Percentiles rank a stretch among this genome's conserved stretches.
Evolutionary conservation across 2,329 filamentous ascomycete species (phyloP).

Genomic region (Talaromyces rugulosus): DNA sequence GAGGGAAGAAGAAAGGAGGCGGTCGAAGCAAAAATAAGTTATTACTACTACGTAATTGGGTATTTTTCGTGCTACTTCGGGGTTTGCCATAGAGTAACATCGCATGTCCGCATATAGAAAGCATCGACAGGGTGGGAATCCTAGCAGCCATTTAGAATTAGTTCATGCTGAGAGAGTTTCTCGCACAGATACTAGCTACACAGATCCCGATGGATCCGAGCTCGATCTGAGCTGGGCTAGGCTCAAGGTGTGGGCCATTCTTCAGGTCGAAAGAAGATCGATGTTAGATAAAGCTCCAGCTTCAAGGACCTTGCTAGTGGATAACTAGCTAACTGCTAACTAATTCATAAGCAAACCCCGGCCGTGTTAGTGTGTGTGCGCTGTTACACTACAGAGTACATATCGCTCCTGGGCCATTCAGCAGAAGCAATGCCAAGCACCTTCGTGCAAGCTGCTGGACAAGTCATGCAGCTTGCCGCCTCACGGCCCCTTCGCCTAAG

Average conservation of each 20-base stretch:
- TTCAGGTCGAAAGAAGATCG: neutral
- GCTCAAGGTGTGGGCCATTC: neutral
- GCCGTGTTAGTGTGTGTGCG: neutral
- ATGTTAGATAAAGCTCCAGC: neutral
- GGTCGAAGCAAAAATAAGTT: neutral
- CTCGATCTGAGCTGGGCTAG: neutral
- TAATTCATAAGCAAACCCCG: neutral
- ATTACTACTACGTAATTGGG: neutral
- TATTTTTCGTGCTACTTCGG: neutral
- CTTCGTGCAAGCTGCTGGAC: neutral
- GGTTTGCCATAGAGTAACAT: neutral
- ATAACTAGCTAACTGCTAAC: too few relatives aligned
- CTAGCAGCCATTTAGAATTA: neutral
- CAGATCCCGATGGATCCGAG: neutral
- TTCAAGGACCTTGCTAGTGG: neutral
- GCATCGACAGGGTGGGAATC: neutral
- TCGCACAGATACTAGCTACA: neutral
- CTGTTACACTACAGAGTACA: neutral
- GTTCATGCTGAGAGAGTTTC: neutral
- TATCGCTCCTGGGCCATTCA: neutral
- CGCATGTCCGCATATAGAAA: neutral
- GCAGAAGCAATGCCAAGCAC: neutral
- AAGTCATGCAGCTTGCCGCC: neutral
- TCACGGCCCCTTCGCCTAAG: neutral
- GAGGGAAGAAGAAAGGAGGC: neutral